A percentile compares a stretch with the other conserved stretches of the same genome.
Conservation (phyloP, 805 yeast species). For the Candida quercuum region DNA sequence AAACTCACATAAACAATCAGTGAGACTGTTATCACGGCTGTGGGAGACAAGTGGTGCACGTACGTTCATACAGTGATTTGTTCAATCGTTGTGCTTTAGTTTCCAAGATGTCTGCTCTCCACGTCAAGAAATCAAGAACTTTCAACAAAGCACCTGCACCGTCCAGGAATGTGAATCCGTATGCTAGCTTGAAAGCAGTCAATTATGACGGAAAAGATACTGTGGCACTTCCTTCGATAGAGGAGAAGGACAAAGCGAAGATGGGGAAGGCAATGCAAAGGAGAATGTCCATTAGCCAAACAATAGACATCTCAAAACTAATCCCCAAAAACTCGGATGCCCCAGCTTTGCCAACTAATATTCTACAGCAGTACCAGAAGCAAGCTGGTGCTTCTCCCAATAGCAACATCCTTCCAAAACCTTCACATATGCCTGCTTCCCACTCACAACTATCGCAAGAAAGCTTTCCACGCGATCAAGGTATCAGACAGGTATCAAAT, state of each 20-base stretch:
- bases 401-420: background rate
- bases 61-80: too few species aligned
- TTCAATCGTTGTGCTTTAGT: too few species aligned
- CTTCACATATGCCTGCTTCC: slow-evolving; percentile 4
- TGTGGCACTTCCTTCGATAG: slow-evolving; percentile 26
- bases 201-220: slow-evolving; percentile 7
- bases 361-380: slow-evolving; percentile 13
- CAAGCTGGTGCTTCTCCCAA: background rate
- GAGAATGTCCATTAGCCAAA: slow-evolving; percentile 36
- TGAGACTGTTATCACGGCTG: too few species aligned
- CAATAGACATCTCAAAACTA: slow-evolving; percentile 13
- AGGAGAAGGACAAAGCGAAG: slow-evolving; percentile 30
- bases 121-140: background rate
- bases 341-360: slow-evolving; percentile 26
- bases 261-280: slow-evolving; percentile 38
- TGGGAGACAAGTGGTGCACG: too few species aligned
- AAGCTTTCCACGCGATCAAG: too few species aligned
- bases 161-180: slow-evolving; percentile 14
- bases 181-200: slow-evolving; percentile 15
- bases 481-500: too few species aligned
- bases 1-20: too few species aligned
- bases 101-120: too few species aligned
- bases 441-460: slow-evolving; percentile 3
- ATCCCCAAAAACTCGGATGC: slow-evolving; percentile 7
- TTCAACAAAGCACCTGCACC: background rate